Evolutionary conservation across 805 yeast species (phyloP).

Genomic region (Saccharomyces cerevisiae): DNA sequence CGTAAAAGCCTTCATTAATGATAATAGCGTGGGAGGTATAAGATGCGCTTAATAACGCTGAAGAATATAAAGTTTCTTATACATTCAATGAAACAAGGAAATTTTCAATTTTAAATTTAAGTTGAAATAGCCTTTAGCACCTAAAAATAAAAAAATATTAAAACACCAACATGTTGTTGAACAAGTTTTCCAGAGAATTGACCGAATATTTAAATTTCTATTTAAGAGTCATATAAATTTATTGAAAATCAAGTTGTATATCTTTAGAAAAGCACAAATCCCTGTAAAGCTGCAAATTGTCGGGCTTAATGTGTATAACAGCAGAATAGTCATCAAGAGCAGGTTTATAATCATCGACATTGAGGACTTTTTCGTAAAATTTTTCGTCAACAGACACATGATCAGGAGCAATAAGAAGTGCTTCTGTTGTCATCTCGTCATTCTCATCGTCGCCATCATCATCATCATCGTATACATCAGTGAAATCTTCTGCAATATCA

Average conservation of each 20-base stretch:
- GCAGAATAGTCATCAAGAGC: constrained; percentile 1
- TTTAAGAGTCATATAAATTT: neutral
- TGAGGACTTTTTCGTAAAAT: constrained; percentile 6
- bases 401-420: constrained; percentile 2
- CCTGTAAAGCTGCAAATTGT: neutral
- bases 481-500: neutral
- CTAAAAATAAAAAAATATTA: neutral
- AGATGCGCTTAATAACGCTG: too few relatives aligned
- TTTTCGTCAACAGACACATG: constrained; percentile 6
- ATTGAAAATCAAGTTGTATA: neutral
- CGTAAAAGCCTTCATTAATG: neutral
- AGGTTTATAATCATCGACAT: constrained; percentile 9
- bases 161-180: neutral
- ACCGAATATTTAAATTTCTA: neutral
- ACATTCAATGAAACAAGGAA: too few relatives aligned
- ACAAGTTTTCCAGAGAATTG: neutral
- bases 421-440: constrained; percentile 1
- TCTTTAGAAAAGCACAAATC: neutral
- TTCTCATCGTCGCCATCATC: neutral
- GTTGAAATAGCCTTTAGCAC: neutral
- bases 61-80: too few relatives aligned
- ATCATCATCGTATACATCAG: neutral
- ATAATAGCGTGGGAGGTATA: neutral
- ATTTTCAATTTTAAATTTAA: neutral
- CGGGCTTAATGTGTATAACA: neutral